Conservation (phyloP, 768 basidiomycete genomes). For the Tylopilus sp. region DNA sequence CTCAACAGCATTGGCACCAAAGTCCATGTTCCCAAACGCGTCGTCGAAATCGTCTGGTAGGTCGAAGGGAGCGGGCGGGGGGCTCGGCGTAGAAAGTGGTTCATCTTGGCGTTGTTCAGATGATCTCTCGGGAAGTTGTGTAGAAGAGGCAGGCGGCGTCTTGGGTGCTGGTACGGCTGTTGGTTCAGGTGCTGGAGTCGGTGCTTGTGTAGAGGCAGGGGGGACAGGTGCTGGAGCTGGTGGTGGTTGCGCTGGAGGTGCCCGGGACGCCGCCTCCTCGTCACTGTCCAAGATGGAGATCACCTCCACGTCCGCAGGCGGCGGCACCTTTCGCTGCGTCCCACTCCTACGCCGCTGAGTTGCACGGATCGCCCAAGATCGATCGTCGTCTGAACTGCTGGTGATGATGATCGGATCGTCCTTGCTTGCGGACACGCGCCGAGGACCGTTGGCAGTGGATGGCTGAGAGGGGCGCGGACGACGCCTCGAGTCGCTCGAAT, state of each 20-base stretch:
- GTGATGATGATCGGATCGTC: conserved; percentile 24
- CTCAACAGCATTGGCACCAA: conserved; percentile 6
- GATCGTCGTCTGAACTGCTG: conserved; percentile 23
- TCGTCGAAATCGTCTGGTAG: conserved; percentile 14
- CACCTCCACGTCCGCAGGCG: conserved; percentile 19
- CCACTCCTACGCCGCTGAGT: conserved; percentile 2
- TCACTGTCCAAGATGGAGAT: conserved; percentile 32
- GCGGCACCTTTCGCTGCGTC: conserved; percentile 3
- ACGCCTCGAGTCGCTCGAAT: conserved; percentile 19
- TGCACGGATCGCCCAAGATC: neutral
- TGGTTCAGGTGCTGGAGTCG: too few species aligned
- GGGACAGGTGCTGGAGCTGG: neutral
- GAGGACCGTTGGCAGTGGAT: neutral
- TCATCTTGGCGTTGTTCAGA: neutral
- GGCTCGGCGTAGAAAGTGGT: neutral
- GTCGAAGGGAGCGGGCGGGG: conserved; percentile 1
- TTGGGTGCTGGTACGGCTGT: too few species aligned
- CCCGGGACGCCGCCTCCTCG: conserved; percentile 1
- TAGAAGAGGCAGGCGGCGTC: too few species aligned
- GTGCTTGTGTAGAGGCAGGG: neutral
- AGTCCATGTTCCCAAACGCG: conserved; percentile 11
- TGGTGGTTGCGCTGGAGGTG: neutral
- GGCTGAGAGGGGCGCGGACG: conserved; percentile 5
- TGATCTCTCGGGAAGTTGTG: neutral
- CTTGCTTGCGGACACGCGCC: neutral